Evolutionary conservation across 805 yeast species (phyloP).

Genomic region (Helenozyma rhizophorensis): DNA sequence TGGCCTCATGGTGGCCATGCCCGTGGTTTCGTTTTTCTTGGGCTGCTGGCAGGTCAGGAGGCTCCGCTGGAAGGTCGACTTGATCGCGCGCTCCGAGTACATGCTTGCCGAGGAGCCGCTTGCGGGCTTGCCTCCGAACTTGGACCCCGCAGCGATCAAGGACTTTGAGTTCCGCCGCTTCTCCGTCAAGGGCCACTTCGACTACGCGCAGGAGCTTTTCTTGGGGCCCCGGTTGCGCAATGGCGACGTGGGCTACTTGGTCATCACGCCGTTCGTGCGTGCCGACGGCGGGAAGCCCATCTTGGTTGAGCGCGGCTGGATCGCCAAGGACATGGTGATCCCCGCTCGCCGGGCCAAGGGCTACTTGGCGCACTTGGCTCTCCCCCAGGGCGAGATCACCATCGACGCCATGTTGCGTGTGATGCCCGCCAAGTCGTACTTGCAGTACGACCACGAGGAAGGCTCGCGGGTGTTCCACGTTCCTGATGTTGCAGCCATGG

Average conservation of each 20-base stretch:
- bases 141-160: conserved; percentile 59
- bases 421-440: conserved; percentile 57
- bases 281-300: conserved; percentile 72
- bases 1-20: conserved; percentile 65
- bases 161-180: conserved; percentile 84
- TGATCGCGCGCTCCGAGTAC: conserved; percentile 81
- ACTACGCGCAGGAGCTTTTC: conserved; percentile 81
- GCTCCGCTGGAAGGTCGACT: conserved; percentile 79
- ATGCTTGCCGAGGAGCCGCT: conserved; percentile 69
- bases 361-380: conserved; percentile 60
- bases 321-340: conserved; percentile 60
- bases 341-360: conserved; percentile 47
- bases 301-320: conserved; percentile 90
- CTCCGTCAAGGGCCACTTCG: conserved; percentile 69
- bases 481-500: conserved; percentile 81
- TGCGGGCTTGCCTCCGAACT: conserved; percentile 58
- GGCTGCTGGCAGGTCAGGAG: conserved; percentile 94
- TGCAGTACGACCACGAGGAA: conserved; percentile 65
- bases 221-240: conserved; percentile 85
- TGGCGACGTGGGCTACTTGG: conserved; percentile 64
- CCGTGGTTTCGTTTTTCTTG: conserved; percentile 74
- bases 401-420: conserved; percentile 70
- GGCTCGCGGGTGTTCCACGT: conserved; percentile 70
- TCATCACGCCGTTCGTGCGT: conserved; percentile 79
- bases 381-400: conserved; percentile 69